These are phyloP conservation scores for Meripilus lineatus DNA, from an alignment of 1,284 basidiomycete genomes.

Conservation along the genomic window DNA sequence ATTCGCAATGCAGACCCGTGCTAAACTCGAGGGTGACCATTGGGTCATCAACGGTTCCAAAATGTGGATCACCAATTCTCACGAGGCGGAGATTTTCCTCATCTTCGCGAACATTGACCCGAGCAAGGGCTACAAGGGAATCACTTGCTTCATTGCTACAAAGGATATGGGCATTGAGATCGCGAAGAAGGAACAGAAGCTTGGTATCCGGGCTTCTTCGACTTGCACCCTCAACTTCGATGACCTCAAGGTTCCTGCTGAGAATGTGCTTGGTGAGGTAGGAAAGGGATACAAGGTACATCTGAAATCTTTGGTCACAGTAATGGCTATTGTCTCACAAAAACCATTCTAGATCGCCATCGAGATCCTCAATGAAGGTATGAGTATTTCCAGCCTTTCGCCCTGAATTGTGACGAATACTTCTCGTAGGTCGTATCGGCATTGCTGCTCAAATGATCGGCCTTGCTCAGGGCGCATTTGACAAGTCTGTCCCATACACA, in stretches of 20 bases:
- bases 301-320: not conserved
- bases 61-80: conserved; percentile 99
- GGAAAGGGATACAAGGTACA: conserved; percentile 91
- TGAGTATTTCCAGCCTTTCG: too few relatives aligned
- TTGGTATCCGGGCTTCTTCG: conserved; percentile 95
- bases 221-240: conserved; percentile 97
- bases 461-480: conserved; percentile 94
- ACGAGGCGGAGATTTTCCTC: conserved; percentile 91
- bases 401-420: too few relatives aligned
- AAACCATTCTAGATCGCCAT: conserved; percentile 75
- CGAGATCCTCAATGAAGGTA: too few relatives aligned
- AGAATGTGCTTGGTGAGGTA: conserved; percentile 91
- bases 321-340: not conserved
- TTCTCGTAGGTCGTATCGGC: conserved; percentile 69
- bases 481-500: conserved; percentile 90
- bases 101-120: conserved; percentile 97
- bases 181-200: conserved; percentile 98
- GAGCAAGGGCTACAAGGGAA: conserved; percentile 97
- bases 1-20: conserved; percentile 93
- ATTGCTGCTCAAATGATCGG: conserved; percentile 98
- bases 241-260: conserved; percentile 87
- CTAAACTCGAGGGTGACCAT: conserved; percentile 78
- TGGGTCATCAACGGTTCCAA: conserved; percentile 94
- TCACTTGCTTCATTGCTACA: conserved; percentile 95
- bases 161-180: conserved; percentile 97